These are phyloP conservation scores for Eimeria praecox DNA, from an alignment of 169 alveolate species.

Conservation along the genomic window DNA sequence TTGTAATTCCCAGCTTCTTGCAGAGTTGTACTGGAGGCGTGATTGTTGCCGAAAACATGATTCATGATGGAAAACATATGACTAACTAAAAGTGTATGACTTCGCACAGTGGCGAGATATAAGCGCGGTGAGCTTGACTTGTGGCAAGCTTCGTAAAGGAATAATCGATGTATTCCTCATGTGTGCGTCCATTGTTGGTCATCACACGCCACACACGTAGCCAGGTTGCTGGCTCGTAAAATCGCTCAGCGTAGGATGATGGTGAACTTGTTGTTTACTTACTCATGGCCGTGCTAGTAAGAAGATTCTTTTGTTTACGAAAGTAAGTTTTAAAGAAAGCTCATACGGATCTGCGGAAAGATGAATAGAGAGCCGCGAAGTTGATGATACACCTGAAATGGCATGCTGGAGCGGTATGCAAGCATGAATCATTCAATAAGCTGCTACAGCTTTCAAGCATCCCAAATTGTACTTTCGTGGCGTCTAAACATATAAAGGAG, in stretches of 20 bases:
- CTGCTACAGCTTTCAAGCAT: background rate
- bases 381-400: conserved; percentile 28
- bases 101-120: background rate
- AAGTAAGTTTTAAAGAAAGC: background rate
- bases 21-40: background rate
- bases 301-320: background rate
- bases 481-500: background rate
- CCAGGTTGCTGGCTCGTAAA: background rate
- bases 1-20: background rate
- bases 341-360: background rate
- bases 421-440: background rate
- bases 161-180: background rate
- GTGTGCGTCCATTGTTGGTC: background rate
- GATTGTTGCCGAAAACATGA: background rate
- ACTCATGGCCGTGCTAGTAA: background rate
- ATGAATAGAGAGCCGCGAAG: background rate
- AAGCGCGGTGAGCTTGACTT: background rate
- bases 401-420: background rate
- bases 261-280: background rate
- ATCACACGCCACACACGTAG: background rate
- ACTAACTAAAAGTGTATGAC: background rate
- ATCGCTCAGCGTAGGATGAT: background rate
- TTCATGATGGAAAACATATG: background rate
- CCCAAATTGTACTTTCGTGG: background rate
- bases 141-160: background rate